Evolutionary conservation across 2,329 filamentous ascomycete species (phyloP), one percentile per base, ranked within the genome.

Genomic region (Pestalotiopsis sp.): DNA sequence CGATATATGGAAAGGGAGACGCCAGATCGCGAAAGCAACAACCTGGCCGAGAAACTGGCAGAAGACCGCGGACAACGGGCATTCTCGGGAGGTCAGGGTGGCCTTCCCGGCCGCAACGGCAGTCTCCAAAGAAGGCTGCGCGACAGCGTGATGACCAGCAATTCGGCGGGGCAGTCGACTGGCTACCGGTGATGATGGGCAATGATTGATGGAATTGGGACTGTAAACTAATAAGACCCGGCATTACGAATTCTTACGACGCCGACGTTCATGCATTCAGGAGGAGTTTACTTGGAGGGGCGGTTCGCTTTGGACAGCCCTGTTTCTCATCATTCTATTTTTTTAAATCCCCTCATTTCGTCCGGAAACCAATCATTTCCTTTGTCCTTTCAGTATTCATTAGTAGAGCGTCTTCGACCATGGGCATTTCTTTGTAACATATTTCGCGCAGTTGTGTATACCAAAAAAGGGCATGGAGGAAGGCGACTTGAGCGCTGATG

Each of bases 1-100:
- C 83, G 85, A 45, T 88, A 87, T 68, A 75, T 87, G 23, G 86
- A 88, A 38, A 79, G 85, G 63, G 73, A 80, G 3, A 78, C 78
- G 13, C 78, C 80, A 45, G 82, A 85, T 27, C 80, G 82, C 20
- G 83, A 84, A 13, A 74, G 73, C 52, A 80, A 74, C 71, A 78
- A 72, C 41, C 71, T 78, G 12, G 74, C 75, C 13, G 82, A 83
- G 23, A 82, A 76, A 69, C 68, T 77, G 12, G 75, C 74, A 3
- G 84, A 84, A 49, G 82, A 85, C 25, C 78, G 82, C 20, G 74
- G 77, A 1, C 83, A 83, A 69, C 80, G 86, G 20, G 82, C 84
- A 49, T 79, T 82, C 67, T 83, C 85, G 1, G 76, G 85, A 31
- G 80, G 81, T 14, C 83, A 83, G 66, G 78, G 78, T 14, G 76